These are phyloP conservation scores for Blastobotrys arbuscula DNA, from an alignment of 1,139 yeast genomes.

Conservation along the genomic window DNA sequence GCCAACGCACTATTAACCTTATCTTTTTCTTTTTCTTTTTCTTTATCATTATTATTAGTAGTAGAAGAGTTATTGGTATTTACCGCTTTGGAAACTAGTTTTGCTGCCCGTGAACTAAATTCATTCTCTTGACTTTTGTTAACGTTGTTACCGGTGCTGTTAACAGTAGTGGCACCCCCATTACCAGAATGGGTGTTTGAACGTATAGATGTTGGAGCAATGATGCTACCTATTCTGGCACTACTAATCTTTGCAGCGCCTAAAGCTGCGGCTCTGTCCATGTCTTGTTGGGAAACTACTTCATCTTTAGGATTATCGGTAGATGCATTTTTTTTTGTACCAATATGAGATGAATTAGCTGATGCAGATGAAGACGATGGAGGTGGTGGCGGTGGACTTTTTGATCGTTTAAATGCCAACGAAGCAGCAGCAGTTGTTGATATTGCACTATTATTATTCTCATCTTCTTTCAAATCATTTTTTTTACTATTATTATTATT, in stretches of 20 bases:
- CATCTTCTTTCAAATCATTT: not conserved
- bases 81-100: not conserved
- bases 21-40: not conserved
- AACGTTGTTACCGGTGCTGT: not conserved
- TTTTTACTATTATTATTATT: not conserved
- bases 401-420: conserved; percentile 9
- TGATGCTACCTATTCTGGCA: not conserved
- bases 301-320: not conserved
- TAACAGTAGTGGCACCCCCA: not conserved
- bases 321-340: no score
- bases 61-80: not conserved
- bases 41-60: not conserved
- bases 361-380: no score
- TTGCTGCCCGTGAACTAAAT: not conserved
- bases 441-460: not conserved
- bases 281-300: not conserved
- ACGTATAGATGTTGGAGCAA: not conserved
- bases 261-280: not conserved
- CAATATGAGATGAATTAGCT: no score
- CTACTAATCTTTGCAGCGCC: not conserved
- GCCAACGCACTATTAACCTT: not conserved
- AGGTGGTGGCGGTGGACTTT: not conserved
- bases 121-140: not conserved
- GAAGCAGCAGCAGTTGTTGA: conserved; percentile 12
- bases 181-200: not conserved